Evolutionary conservation across 768 basidiomycete species (phyloP).

Genomic region (Boletus huronensis): DNA sequence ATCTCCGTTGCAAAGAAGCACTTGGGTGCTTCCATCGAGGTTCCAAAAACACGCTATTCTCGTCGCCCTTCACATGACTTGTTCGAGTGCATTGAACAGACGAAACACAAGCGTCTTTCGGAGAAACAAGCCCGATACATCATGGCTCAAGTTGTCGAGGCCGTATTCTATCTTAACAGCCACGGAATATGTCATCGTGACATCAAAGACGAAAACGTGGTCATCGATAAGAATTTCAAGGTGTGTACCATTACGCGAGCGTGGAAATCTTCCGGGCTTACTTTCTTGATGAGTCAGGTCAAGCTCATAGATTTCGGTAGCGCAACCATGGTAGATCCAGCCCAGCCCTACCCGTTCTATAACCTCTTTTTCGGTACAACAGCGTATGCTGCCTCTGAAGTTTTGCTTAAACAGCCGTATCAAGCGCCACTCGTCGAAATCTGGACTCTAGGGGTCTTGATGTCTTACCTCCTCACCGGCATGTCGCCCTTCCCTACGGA

Average conservation of each 20-base stretch:
- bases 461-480: slow-evolving; percentile 92
- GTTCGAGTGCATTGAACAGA: slow-evolving; percentile 94
- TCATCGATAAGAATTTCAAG: slow-evolving; percentile 71
- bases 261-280: slow-evolving; percentile 9
- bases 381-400: slow-evolving; percentile 94
- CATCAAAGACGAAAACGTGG: slow-evolving; percentile 94
- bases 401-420: slow-evolving; percentile 83
- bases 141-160: slow-evolving; percentile 85
- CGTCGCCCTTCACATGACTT: slow-evolving; percentile 86
- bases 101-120: slow-evolving; percentile 70
- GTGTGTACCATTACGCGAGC: slow-evolving; percentile 34
- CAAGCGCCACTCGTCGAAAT: slow-evolving; percentile 93
- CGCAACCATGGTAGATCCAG: slow-evolving; percentile 70
- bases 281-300: slow-evolving; percentile 47
- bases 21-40: slow-evolving; percentile 7
- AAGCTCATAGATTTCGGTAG: slow-evolving; percentile 97
- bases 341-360: slow-evolving; percentile 61
- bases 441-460: slow-evolving; percentile 93
- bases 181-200: slow-evolving; percentile 92
- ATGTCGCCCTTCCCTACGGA: slow-evolving; percentile 90
- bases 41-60: slow-evolving; percentile 44
- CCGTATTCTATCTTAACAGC: slow-evolving; percentile 73
- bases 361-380: slow-evolving; percentile 88
- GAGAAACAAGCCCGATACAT: slow-evolving; percentile 79
- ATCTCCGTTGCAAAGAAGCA: slow-evolving; percentile 12